These are phyloP conservation scores for Funneliformis caledonium DNA, from an alignment of 371 early-diverging fungal species.

Conservation along the genomic window DNA sequence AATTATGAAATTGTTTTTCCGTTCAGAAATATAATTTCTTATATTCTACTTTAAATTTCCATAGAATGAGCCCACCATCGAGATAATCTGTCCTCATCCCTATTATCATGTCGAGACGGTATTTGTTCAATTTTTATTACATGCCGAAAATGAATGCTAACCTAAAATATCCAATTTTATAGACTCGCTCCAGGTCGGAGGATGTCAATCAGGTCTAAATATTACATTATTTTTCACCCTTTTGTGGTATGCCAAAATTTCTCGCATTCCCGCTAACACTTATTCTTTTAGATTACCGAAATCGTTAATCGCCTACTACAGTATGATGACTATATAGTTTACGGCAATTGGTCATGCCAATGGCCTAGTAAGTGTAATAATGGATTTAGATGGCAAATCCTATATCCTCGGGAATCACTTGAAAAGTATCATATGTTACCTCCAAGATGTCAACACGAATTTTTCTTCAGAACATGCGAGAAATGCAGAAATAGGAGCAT, in stretches of 20 bases:
- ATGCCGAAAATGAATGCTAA: no score
- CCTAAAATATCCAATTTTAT: no score
- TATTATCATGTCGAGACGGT: no score
- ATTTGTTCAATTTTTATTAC: background rate
- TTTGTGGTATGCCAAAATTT: background rate
- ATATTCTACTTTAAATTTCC: no score
- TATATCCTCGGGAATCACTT: background rate
- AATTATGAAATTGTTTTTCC: no score
- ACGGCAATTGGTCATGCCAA: conserved; percentile 4
- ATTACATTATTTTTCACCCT: no score
- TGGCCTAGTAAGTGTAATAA: background rate
- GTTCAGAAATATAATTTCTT: no score
- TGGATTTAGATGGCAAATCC: background rate
- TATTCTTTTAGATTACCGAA: background rate
- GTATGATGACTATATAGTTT: background rate
- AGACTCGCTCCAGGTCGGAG: no score
- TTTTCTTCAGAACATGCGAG: background rate
- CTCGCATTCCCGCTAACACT: background rate
- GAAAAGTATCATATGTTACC: background rate
- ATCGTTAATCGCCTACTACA: background rate
- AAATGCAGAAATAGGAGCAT: background rate
- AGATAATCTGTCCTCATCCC: no score
- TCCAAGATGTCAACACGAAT: background rate
- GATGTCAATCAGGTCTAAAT: no score
- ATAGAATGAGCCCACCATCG: no score